These are phyloP conservation scores for Lophiostoma macrostomum DNA, from an alignment of 495 filamentous ascomycete genomes.

Conservation along the genomic window DNA sequence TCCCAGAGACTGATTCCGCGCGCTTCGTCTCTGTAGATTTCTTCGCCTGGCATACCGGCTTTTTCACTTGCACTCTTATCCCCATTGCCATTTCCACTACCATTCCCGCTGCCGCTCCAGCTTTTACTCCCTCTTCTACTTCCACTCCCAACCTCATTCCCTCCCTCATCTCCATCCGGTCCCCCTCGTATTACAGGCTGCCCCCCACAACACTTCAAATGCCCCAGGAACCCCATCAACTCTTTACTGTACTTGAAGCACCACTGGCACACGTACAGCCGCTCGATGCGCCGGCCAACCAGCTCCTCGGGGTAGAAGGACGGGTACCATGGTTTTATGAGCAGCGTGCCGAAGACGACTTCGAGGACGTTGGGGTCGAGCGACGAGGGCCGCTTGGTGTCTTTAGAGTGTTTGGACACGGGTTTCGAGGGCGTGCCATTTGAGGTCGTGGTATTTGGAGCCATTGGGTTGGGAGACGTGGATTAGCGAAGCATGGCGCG, in stretches of 20 bases:
- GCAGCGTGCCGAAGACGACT: constrained; percentile 46
- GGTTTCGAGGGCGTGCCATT: constrained; percentile 2
- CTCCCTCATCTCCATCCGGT: neutral
- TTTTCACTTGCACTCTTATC: constrained; percentile 32
- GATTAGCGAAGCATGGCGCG: neutral
- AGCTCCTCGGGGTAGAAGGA: constrained; percentile 48
- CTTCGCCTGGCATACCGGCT: constrained; percentile 44
- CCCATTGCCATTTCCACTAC: constrained; percentile 15
- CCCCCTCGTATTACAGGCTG: neutral
- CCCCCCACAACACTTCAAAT: constrained; percentile 41
- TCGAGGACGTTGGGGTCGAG: constrained; percentile 42
- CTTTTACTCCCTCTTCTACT: constrained; percentile 42
- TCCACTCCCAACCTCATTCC: constrained; percentile 34
- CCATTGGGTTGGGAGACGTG: neutral
- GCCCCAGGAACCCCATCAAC: constrained; percentile 55
- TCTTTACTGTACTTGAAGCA: constrained; percentile 92
- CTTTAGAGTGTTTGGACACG: neutral
- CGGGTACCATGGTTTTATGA: constrained; percentile 48
- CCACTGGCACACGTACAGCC: constrained; percentile 83
- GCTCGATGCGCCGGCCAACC: constrained; percentile 43
- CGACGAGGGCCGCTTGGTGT: neutral
- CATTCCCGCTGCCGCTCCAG: no score
- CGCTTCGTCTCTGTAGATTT: constrained; percentile 59
- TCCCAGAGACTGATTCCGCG: constrained; percentile 75
- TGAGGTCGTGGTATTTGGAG: neutral